These are phyloP conservation scores for Xylaria sp. DNA, from an alignment of 2,329 filamentous ascomycete species.

Conservation along the genomic window DNA sequence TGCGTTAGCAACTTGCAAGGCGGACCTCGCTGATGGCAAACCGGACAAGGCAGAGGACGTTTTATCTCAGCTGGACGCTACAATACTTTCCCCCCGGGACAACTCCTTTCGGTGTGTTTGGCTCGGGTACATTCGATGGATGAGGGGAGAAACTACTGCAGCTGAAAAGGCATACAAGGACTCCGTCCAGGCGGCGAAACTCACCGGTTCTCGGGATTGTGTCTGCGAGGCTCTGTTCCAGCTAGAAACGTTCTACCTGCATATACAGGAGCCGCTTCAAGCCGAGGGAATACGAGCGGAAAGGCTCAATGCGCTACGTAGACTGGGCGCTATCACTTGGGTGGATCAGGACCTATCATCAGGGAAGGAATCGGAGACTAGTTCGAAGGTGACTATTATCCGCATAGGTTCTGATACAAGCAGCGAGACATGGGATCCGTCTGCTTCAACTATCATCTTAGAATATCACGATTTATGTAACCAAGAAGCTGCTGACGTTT, in stretches of 20 bases:
- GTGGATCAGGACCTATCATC: conserved; percentile 15
- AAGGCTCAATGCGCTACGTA: conserved; percentile 33
- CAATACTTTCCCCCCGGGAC: conserved; percentile 33
- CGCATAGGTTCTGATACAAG: conserved; percentile 23
- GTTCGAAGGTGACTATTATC: conserved; percentile 19
- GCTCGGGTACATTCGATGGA: conserved; percentile 38
- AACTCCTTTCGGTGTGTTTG: conserved; percentile 38
- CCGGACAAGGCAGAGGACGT: conserved; percentile 35
- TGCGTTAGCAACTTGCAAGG: conserved; percentile 38
- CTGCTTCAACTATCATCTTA: conserved; percentile 24
- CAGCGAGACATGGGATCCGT: conserved; percentile 21
- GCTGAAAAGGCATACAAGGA: conserved; percentile 36
- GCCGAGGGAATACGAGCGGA: conserved; percentile 36
- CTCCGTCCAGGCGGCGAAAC: conserved; percentile 34
- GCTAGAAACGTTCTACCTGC: conserved; percentile 39
- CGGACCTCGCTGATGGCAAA: conserved; percentile 29
- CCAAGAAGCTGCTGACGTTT: conserved; percentile 17
- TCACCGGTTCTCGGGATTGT: conserved; percentile 37
- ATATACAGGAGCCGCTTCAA: conserved; percentile 32
- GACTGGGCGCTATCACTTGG: conserved; percentile 34
- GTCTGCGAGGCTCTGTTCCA: conserved; percentile 39
- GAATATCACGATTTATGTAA: conserved; percentile 26
- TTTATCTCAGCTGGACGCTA: conserved; percentile 29
- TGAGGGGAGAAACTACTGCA: conserved; percentile 29
- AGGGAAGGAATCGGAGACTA: conserved; percentile 6